Conservation (phyloP, 2,329 filamentous ascomycete species). For the Tolypocladium nubicola region DNA sequence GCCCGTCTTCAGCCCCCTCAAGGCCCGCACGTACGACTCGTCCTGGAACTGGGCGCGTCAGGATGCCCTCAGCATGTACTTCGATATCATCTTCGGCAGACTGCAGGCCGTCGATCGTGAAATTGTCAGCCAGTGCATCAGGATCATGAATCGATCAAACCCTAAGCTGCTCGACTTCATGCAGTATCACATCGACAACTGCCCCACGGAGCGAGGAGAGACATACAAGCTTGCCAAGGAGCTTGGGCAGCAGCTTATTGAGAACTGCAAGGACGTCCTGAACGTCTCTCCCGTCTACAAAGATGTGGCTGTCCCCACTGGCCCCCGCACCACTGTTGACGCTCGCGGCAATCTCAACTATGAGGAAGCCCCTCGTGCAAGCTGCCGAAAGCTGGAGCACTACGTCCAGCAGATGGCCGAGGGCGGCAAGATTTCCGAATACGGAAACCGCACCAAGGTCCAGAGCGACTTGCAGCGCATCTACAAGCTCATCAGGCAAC, state of each 20-base stretch:
- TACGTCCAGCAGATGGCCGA: constrained; percentile 99
- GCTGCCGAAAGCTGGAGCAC: constrained; percentile 93
- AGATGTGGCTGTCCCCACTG: constrained; percentile 86
- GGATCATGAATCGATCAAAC: constrained; percentile 98
- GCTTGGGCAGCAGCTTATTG: constrained; percentile 84
- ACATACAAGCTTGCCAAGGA: constrained; percentile 97
- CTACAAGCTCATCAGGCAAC: constrained; percentile 97
- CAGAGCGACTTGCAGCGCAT: constrained; percentile 91
- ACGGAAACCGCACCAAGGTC: constrained; percentile 95
- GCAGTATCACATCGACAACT: constrained; percentile 99
- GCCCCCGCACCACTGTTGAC: constrained; percentile 85
- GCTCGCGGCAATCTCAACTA: constrained; percentile 87
- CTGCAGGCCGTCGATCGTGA: constrained; percentile 90
- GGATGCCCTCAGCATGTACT: constrained; percentile 97
- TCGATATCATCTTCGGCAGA: constrained; percentile 95
- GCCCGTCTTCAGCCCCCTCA: constrained; percentile 84
- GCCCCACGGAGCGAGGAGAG: constrained; percentile 90
- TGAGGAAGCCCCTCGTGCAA: constrained; percentile 73
- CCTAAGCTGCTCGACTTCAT: constrained; percentile 94
- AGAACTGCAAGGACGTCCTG: constrained; percentile 93
- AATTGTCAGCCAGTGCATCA: constrained; percentile 96
- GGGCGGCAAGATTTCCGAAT: constrained; percentile 96
- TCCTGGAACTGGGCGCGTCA: constrained; percentile 99
- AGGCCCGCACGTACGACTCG: constrained; percentile 93
- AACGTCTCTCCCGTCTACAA: constrained; percentile 82